These are phyloP conservation scores for Aspergillus sp. DNA, from an alignment of 2,329 filamentous ascomycete genomes.

Conservation along the genomic window DNA sequence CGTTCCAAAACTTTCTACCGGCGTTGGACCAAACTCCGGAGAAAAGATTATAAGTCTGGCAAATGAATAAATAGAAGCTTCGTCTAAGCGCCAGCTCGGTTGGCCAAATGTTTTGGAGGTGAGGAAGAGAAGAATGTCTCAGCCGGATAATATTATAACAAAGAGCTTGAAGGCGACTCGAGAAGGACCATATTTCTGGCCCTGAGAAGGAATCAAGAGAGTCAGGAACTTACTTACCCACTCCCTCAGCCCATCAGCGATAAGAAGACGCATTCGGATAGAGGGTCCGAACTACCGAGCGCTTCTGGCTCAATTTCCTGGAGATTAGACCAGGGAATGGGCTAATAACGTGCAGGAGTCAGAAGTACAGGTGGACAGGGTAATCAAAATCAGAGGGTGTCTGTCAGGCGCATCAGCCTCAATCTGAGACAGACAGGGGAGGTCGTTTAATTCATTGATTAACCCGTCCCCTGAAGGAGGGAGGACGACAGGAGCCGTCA, in stretches of 20 bases:
- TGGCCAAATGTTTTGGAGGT: slow-evolving; percentile 3
- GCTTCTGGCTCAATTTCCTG: not conserved
- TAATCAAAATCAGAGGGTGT: not conserved
- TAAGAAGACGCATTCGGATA: not conserved
- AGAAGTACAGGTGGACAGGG: not conserved
- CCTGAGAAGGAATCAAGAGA: not conserved
- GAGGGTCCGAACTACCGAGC: not conserved
- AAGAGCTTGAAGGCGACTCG: not conserved
- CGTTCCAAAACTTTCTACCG: not conserved
- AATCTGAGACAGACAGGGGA: slow-evolving; percentile 8
- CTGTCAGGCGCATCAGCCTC: slow-evolving; percentile 4
- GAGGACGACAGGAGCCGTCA: not conserved
- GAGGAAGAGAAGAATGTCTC: slow-evolving; percentile 7
- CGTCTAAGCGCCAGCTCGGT: slow-evolving; percentile 5
- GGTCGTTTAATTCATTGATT: not conserved
- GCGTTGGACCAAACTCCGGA: not conserved
- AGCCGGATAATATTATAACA: slow-evolving; percentile 4
- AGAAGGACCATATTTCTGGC: not conserved
- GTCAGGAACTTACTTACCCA: not conserved
- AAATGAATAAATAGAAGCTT: not conserved
- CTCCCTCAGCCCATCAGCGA: not conserved
- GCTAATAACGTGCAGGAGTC: not conserved
- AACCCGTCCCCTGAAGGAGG: not conserved
- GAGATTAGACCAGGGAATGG: not conserved
- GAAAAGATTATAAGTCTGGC: not conserved